Percentiles rank a stretch among this genome's conserved stretches.
Evolutionary conservation across 257 asterid species (phyloP).

Genomic region (Solanum piurae): DNA sequence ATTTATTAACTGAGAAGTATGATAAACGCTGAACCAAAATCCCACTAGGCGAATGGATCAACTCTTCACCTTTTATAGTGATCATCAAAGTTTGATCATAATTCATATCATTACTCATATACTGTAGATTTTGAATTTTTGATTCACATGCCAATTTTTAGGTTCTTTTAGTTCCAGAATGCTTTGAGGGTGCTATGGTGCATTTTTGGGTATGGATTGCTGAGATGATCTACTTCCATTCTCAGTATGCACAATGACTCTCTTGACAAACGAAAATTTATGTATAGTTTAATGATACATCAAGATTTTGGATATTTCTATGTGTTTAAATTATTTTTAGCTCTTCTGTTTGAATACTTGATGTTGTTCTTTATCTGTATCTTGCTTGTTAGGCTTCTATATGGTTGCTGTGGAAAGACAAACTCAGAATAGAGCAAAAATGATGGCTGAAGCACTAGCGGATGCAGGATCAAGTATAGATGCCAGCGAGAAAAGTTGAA

Average conservation of each 20-base stretch:
- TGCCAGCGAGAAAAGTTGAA: conserved; percentile 22
- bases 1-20: background rate
- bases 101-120: background rate
- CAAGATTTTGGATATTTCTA: background rate
- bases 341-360: background rate
- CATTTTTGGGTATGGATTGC: background rate
- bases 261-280: background rate
- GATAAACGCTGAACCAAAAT: background rate
- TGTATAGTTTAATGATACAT: background rate
- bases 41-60: background rate
- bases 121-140: background rate
- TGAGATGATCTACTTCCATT: background rate
- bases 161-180: background rate
- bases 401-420: conserved; percentile 91
- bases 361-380: background rate
- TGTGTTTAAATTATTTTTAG: background rate
- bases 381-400: conserved; percentile 46
- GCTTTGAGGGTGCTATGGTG: background rate
- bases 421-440: conserved; percentile 57
- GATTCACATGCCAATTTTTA: background rate
- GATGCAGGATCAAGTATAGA: conserved; percentile 43
- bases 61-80: background rate
- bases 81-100: background rate
- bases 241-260: background rate
- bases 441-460: conserved; percentile 50